Base-by-base conservation (phyloP, 2,329 filamentous ascomycete species). In the Apiospora arundinis region DNA sequence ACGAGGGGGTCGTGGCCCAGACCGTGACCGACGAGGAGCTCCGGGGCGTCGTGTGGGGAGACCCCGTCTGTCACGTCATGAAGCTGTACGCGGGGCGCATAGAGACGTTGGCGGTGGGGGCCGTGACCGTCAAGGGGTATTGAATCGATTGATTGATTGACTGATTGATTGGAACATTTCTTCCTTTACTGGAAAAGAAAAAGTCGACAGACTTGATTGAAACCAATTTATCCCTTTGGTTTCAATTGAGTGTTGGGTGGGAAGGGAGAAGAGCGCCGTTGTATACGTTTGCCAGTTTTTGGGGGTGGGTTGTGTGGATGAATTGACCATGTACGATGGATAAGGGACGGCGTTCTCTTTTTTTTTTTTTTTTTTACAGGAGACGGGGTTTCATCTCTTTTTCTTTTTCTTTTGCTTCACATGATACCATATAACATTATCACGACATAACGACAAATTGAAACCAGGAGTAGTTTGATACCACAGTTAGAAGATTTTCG, bases 31-130 rank as follows among this genome's bases (percentile, higher is more conserved):
- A 96, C 74, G 88, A 91, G 60, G 85, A 93, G 77, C 81, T 97
- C 68, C 84, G 92, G 32, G 87, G 85, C 1, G 87, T 95, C 0
- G 85, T 97, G 4, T 97, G 94, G 88, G 94, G 94, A 0, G 94
- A 97, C 79, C 92, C 93, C 0, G 84, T 94, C 60, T 92, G 91
- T 79, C 94, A 97, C 82, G 86, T 91, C 75, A 97, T 97, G 94
- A 89, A 85, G 72, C 78, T 96, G 25, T 97, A 97, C 81, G 89
- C 89, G 18, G 88, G 86, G 25, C 83, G 94, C 69, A 88, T 97
- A 63, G 92, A 96, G 79, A 83, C 85, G 4, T 81, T 97, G 70
- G 93, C 93, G 14, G 90, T 91, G 1, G 89, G 87, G 71, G 93
- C 92, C 14, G 90, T 92, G 14, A 92, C 89, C 44, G 82, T 78